Percentiles rank a stretch among this genome's conserved stretches.
These are phyloP conservation scores for Inga oerstediana DNA, from an alignment of 306 rosid species.

Conservation along the genomic window DNA sequence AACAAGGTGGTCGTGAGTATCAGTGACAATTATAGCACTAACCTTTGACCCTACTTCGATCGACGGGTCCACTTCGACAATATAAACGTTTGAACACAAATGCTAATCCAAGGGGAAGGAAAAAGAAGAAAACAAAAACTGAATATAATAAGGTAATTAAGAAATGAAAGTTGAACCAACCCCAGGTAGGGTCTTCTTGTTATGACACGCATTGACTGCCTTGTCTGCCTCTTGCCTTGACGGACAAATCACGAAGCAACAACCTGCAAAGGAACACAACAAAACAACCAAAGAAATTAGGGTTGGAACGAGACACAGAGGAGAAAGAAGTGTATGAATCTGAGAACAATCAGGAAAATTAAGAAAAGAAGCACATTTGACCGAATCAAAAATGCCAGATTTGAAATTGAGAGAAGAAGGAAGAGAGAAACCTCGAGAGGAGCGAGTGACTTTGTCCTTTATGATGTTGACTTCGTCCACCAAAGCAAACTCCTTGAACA, in stretches of 20 bases:
- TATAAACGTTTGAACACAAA: background rate
- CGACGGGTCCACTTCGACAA: slow-evolving; percentile 21
- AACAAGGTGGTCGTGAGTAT: slow-evolving; percentile 26
- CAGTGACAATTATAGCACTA: slow-evolving; percentile 14
- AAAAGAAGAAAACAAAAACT: background rate
- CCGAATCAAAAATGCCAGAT: slow-evolving; percentile 23
- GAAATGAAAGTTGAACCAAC: slow-evolving; percentile 43
- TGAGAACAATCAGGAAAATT: slow-evolving; percentile 12
- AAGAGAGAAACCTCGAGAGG: slow-evolving; percentile 71
- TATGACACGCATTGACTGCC: slow-evolving; percentile 96
- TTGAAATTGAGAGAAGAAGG: slow-evolving; percentile 14
- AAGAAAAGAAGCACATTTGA: slow-evolving; percentile 8
- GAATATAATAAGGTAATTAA: background rate
- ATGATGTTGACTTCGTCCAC: slow-evolving; percentile 98
- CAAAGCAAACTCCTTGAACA: slow-evolving; percentile 87
- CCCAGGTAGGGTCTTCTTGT: slow-evolving; percentile 91
- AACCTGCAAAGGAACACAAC: slow-evolving; percentile 53
- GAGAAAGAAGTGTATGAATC: background rate
- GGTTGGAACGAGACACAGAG: slow-evolving; percentile 17
- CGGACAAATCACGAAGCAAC: slow-evolving; percentile 92
- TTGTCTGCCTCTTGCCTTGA: slow-evolving; percentile 95
- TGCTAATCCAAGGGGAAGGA: background rate
- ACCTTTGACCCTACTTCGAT: slow-evolving; percentile 20
- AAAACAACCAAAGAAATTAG: slow-evolving; percentile 37
- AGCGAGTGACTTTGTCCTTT: slow-evolving; percentile 90